Conservation (phyloP, 805 yeast genomes). For the Debaryomyces maramus region DNA sequence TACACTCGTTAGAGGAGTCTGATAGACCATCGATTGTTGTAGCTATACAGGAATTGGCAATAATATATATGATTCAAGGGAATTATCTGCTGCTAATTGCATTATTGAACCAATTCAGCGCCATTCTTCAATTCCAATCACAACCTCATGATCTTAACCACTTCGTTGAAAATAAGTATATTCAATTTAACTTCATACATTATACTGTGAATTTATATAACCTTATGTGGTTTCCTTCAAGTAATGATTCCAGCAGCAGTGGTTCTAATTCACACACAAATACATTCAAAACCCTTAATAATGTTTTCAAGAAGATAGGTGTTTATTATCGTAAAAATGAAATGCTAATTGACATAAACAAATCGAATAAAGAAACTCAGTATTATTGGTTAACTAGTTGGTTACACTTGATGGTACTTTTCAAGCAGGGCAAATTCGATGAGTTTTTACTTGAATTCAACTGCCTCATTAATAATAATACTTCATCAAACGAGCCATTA, state of each 20-base stretch:
- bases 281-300: constrained; percentile 14
- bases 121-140: constrained; percentile 21
- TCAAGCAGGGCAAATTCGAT: constrained; percentile 25
- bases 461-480: constrained; percentile 7
- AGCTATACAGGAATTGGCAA: constrained; percentile 7
- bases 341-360: constrained; percentile 9
- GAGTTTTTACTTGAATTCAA: constrained; percentile 27
- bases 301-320: constrained; percentile 22
- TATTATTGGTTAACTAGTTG: constrained; percentile 23
- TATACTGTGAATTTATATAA: constrained; percentile 20
- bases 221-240: constrained; percentile 21
- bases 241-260: constrained; percentile 1
- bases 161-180: constrained; percentile 22
- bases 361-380: constrained; percentile 17
- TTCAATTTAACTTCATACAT: constrained; percentile 31
- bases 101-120: constrained; percentile 16
- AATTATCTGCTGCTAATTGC: constrained; percentile 20
- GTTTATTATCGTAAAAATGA: constrained; percentile 24
- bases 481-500: constrained; percentile 4
- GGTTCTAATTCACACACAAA: background rate
- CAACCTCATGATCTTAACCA: constrained; percentile 23
- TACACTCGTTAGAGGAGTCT: constrained; percentile 1
- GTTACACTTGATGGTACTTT: constrained; percentile 21
- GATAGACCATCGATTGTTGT: background rate
- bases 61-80: constrained; percentile 14